Evolutionary conservation across 495 filamentous ascomycete species (phyloP), one percentile per base, ranked within the genome.

Genomic region (Neurospora africana): DNA sequence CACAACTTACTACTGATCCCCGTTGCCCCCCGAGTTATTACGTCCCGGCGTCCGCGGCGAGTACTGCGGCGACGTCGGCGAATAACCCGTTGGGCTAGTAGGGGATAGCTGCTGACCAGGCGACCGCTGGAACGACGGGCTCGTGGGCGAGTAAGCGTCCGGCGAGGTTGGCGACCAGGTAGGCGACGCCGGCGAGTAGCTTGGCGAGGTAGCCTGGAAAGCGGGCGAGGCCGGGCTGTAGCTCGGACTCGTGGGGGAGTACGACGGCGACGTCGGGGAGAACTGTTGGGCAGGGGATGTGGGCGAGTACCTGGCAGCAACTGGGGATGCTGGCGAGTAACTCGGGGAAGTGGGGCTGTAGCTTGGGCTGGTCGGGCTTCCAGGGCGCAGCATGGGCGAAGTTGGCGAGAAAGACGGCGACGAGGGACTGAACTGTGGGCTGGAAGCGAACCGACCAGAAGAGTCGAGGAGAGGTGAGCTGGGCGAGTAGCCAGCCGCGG

Each of bases 341-440:
- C 84, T 90, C 38, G 94, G 94, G 47, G 93, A 96, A 0, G 92
- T 94, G 0, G 93, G 93, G 75, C 90, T 93, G 79, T 93, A 95
- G 58, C 86, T 89, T 11, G 92, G 92, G 78, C 84, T 88, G 38
- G 87, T 83, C 19, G 87, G 84, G 75, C 85, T 86, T 6, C 83
- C 86, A 69, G 86, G 90, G 83, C 82, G 89, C 88, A 72, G 85
- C 84, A 72, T 79, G 8, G 93, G 93, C 33, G 92, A 95, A 4
- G 91, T 91, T 2, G 93, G 93, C 33, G 92, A 94, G 82, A 96
- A 97, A 0, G 90, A 92, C 38, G 93, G 92, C 38, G 91, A 94
- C 1, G 89, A 87, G 1, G 92, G 91, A 19, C 85, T 88, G 78
- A 93, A 94, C 39, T 87, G 85, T 19, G 89, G 92, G 70, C 91